Evolutionary conservation across 805 yeast species (phyloP), one percentile per base, ranked within the genome.

Genomic region (Cyberlindnera veronae): DNA sequence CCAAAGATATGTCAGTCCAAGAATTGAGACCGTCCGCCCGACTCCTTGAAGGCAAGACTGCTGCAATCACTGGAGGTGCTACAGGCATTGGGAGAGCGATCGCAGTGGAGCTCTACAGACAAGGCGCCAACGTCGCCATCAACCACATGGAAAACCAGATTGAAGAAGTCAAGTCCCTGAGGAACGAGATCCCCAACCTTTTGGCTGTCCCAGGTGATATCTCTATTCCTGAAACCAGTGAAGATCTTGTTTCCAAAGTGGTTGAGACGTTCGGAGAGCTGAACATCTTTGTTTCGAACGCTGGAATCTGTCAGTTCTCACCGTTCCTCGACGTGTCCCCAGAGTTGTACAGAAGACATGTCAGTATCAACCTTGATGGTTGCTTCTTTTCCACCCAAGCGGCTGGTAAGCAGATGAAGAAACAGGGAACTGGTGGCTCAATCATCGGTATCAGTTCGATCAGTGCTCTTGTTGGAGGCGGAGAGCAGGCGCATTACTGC

Each of bases 31-130:
- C 14, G 13, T 13, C 12, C 6, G n/a, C 28, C 28, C 11, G n/a
- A 13, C 29, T 53, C 6, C 61, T 64, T 13, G 38, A 55, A 34
- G 64, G 64, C 5, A 67, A 68, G 48, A 61, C 61, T 8, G 70
- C 64, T 3, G 64, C 64, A 13, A 57, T 71, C 29, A 71, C 75
- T 0, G 75, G 76, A 6, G 75, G 69, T 12, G 66, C 68, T 32
- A 66, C 72, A 9, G 75, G 76, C 6, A 70, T 71, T 26, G 76
- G 75, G 5, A 53, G 66, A 21, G 71, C 66, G 27, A 65, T 70
- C 35, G 76, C 74, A 8, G 30, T 63, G 11, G 73, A 66, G 15
- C 52, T 68, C 57, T 65, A 69, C 34, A 44, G 56, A 23, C 64
- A 67, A 33, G 74, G 75, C 30, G 74, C 74, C 30, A 62, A 54